Conservation (phyloP, 2,329 filamentous ascomycete species). For the Cercospora citrullina region DNA sequence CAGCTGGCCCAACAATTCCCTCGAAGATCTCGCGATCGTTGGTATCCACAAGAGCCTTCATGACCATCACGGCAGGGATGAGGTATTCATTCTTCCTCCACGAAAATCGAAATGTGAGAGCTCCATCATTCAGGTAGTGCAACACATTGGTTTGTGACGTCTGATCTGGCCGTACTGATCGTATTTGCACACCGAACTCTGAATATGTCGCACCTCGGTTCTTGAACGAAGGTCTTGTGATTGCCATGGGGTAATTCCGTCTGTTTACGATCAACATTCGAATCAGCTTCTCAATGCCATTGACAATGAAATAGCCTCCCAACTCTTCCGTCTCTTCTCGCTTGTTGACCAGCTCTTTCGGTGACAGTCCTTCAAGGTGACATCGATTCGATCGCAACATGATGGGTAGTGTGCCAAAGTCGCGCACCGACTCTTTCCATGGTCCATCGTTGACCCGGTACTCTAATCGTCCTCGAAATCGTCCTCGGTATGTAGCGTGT, state of each 20-base stretch:
- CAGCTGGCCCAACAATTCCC: slow-evolving; percentile 76
- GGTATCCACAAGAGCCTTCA: slow-evolving; percentile 92
- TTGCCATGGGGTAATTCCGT: slow-evolving; percentile 93
- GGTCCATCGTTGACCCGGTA: slow-evolving; percentile 86
- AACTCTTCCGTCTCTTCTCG: slow-evolving; percentile 97
- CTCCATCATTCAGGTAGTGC: slow-evolving; percentile 93
- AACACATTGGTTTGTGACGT: slow-evolving; percentile 96
- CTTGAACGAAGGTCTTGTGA: slow-evolving; percentile 83
- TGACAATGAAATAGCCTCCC: slow-evolving; percentile 95
- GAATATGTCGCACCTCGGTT: slow-evolving; percentile 87
- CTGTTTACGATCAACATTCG: slow-evolving; percentile 87
- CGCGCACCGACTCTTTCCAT: slow-evolving; percentile 76
- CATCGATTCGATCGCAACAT: slow-evolving; percentile 93
- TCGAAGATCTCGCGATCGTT: slow-evolving; percentile 97
- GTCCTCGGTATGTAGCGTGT: slow-evolving; percentile 86
- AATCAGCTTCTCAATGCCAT: slow-evolving; percentile 95
- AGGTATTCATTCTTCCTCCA: slow-evolving; percentile 97
- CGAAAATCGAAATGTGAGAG: slow-evolving; percentile 94
- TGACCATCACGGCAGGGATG: slow-evolving; percentile 93
- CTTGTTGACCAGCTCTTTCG: slow-evolving; percentile 74
- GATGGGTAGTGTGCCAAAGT: slow-evolving; percentile 84
- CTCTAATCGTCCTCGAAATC: slow-evolving; percentile 78
- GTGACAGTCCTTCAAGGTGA: slow-evolving; percentile 82
- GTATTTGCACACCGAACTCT: slow-evolving; percentile 83
- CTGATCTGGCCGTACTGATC: slow-evolving; percentile 93